Evolutionary conservation across 345 rosid species (phyloP).

Genomic region (Rubroshorea leprosula): DNA sequence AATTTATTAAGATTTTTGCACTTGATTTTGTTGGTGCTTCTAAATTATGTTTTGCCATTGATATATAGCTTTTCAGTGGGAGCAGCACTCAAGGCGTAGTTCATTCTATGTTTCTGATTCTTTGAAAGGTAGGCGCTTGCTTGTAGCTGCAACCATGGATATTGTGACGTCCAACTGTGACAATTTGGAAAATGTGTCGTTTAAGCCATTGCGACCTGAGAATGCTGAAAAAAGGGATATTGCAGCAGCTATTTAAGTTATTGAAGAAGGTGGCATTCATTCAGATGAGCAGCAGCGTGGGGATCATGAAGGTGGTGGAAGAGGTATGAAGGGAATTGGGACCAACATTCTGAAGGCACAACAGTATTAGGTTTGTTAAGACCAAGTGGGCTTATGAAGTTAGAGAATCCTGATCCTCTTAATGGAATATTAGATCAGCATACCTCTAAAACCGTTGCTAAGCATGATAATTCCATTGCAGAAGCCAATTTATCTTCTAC

Average conservation of each 20-base stretch:
- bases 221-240: slow-evolving; percentile 86
- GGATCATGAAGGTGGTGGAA: slow-evolving; percentile 66
- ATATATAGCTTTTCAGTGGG: slow-evolving; percentile 82
- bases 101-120: slow-evolving; percentile 94
- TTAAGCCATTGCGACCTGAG: slow-evolving; percentile 57
- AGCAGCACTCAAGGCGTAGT: slow-evolving; percentile 95
- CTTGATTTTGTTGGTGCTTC: slow-evolving; percentile 24
- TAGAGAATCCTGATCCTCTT: slow-evolving; percentile 37
- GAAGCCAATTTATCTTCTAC: slow-evolving; percentile 61
- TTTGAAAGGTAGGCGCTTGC: slow-evolving; percentile 99
- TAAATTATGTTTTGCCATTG: slow-evolving; percentile 51
- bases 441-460: slow-evolving; percentile 43
- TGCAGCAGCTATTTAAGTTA: slow-evolving; percentile 79
- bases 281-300: slow-evolving; percentile 54
- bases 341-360: slow-evolving; percentile 89
- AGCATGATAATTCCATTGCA: slow-evolving; percentile 41
- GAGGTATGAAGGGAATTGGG: slow-evolving; percentile 78
- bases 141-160: slow-evolving; percentile 97
- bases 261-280: slow-evolving; percentile 90
- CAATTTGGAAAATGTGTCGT: slow-evolving; percentile 44
- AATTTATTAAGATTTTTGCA: slow-evolving; percentile 2
- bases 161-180: slow-evolving; percentile 85
- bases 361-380: slow-evolving; percentile 81
- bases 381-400: slow-evolving; percentile 39
- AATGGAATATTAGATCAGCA: slow-evolving; percentile 17